A percentile compares a stretch with the other conserved stretches of the same genome.
These are phyloP conservation scores for Lactarius deliciosus DNA, from an alignment of 768 basidiomycete species.

Conservation along the genomic window DNA sequence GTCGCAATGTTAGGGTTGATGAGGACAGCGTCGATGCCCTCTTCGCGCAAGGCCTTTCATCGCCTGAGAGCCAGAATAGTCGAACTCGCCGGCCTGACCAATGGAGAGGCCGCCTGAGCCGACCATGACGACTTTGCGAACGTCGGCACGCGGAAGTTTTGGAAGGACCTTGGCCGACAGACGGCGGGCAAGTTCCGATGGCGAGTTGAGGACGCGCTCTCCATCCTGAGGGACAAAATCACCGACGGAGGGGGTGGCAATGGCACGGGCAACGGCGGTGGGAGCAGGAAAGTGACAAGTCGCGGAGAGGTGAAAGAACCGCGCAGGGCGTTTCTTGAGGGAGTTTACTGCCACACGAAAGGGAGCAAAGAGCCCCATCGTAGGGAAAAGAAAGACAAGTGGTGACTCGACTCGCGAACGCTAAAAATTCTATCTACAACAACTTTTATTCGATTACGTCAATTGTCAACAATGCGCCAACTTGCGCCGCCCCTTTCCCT, in stretches of 20 bases:
- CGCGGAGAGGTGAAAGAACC: constrained; percentile 20
- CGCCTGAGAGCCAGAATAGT: constrained; percentile 98
- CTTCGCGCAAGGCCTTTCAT: constrained; percentile 97
- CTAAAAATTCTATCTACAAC: not conserved
- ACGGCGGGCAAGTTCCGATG: constrained; percentile 90
- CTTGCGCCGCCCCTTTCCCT: not conserved
- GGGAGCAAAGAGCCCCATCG: constrained; percentile 25
- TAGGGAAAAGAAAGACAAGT: constrained; percentile 2
- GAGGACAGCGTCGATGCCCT: constrained; percentile 90
- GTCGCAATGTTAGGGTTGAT: constrained; percentile 99
- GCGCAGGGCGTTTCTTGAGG: constrained; percentile 6
- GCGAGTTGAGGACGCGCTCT: constrained; percentile 84
- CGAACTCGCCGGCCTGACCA: constrained; percentile 99
- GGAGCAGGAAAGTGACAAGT: constrained; percentile 17
- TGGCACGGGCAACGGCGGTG: constrained; percentile 28
- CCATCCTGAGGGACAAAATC: constrained; percentile 34
- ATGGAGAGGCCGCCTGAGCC: constrained; percentile 96
- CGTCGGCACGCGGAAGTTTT: constrained; percentile 85
- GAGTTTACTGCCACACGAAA: not conserved
- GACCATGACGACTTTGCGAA: constrained; percentile 93
- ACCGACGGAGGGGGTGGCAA: constrained; percentile 35
- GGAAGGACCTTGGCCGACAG: constrained; percentile 95
- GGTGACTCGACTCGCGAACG: not conserved
- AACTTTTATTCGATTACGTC: not conserved
- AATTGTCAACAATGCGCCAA: not conserved